A percentile compares a stretch with the other conserved stretches of the same genome.
phyloP scores from a whole-genome alignment of 371 early-diverging fungal species.

The Mucor irregularis region DNA sequence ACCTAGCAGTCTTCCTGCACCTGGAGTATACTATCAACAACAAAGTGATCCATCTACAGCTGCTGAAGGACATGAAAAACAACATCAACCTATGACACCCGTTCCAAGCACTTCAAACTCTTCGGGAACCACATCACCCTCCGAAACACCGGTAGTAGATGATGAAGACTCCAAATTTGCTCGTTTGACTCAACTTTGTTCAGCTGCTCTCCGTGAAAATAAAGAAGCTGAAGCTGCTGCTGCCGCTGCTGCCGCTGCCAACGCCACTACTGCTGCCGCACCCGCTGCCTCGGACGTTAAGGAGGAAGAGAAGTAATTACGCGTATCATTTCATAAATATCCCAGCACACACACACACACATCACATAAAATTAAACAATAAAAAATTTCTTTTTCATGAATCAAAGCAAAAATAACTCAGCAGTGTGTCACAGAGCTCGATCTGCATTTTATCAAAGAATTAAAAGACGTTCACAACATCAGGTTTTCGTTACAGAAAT shows the following conservation, averaged over 20 bases:
- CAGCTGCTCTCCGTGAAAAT: slow-evolving; percentile 39
- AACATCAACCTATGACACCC: slow-evolving; percentile 35
- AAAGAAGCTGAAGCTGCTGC: slow-evolving; percentile 10
- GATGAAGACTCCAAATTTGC: slow-evolving; percentile 37
- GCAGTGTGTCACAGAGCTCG: too few relatives aligned
- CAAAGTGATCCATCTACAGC: background rate
- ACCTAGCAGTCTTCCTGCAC: background rate
- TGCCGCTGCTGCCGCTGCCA: background rate
- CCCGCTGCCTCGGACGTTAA: too few relatives aligned
- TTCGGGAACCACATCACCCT: slow-evolving; percentile 38
- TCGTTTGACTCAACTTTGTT: slow-evolving; percentile 46
- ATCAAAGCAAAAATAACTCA: too few relatives aligned
- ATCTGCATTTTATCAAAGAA: too few relatives aligned
- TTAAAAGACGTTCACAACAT: too few relatives aligned
- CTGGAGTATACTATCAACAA: background rate
- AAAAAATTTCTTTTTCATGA: too few relatives aligned
- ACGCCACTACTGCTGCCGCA: background rate
- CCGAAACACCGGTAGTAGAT: slow-evolving; percentile 29
- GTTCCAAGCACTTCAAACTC: slow-evolving; percentile 43
- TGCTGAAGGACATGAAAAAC: slow-evolving; percentile 7
- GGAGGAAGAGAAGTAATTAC: too few relatives aligned
- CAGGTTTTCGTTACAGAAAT: too few relatives aligned
- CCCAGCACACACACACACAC: too few relatives aligned
- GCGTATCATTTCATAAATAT: too few relatives aligned
- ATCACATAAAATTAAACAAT: too few relatives aligned